phyloP scores from a whole-genome alignment of 2,329 filamentous ascomycete species.

The Alternaria triticina region DNA sequence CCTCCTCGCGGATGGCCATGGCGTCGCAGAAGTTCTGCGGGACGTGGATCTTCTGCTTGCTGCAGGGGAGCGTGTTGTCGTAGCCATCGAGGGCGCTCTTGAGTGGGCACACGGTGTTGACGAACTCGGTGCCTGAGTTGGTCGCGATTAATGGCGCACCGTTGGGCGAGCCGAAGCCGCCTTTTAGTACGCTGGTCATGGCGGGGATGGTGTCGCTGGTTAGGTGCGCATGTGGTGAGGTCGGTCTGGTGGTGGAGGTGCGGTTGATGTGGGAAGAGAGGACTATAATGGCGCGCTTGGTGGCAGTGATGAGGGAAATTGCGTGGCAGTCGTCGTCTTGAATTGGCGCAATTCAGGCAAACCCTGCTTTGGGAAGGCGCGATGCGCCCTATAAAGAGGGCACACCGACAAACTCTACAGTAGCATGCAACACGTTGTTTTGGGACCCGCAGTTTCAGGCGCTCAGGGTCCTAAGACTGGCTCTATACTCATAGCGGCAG shows the following conservation, averaged over 20 bases:
- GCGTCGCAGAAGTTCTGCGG: slow-evolving; percentile 60
- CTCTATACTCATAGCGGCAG: slow-evolving; percentile 7
- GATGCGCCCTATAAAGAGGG: slow-evolving; percentile 1
- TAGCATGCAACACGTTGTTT: slow-evolving; percentile 10
- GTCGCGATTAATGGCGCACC: slow-evolving; percentile 18
- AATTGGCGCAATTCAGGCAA: slow-evolving; percentile 6
- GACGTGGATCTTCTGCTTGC: slow-evolving; percentile 44
- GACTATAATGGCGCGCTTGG: background rate
- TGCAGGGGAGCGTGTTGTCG: slow-evolving; percentile 42
- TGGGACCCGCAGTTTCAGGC: slow-evolving; percentile 7
- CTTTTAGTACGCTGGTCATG: slow-evolving; percentile 27
- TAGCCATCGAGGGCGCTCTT: slow-evolving; percentile 44
- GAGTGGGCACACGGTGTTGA: slow-evolving; percentile 47
- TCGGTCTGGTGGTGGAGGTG: background rate
- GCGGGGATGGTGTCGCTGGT: background rate
- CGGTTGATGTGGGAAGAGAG: background rate
- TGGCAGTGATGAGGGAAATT: background rate
- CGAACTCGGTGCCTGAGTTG: slow-evolving; percentile 48
- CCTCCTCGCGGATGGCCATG: slow-evolving; percentile 63
- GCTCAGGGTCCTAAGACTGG: slow-evolving; percentile 1
- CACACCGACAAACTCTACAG: background rate
- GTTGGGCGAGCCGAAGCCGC: slow-evolving; percentile 27
- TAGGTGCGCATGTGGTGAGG: background rate
- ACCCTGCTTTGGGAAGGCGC: slow-evolving; percentile 6
- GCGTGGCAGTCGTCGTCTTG: slow-evolving; percentile 7